Evolutionary conservation across 805 yeast species (phyloP).

Genomic region (Suhomyces tanzawaensis): DNA sequence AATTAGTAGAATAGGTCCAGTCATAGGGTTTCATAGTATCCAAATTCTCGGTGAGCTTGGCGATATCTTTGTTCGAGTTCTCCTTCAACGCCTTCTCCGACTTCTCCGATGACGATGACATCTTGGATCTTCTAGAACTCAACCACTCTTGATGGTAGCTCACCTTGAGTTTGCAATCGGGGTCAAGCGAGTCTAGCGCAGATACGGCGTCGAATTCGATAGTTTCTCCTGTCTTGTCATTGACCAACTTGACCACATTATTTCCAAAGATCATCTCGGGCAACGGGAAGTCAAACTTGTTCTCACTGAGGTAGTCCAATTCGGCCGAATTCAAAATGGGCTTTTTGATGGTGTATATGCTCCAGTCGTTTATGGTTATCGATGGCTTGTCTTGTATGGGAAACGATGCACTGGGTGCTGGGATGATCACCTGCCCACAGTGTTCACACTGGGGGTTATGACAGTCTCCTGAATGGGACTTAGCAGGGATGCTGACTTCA

Average conservation of each 20-base stretch:
- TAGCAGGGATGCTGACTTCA: constrained; percentile 44
- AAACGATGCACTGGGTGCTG: constrained; percentile 64
- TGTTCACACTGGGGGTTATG: constrained; percentile 51
- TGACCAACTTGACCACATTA: constrained; percentile 56
- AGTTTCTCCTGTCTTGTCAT: constrained; percentile 36
- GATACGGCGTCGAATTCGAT: constrained; percentile 74
- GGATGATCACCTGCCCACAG: constrained; percentile 76
- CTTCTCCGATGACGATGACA: constrained; percentile 18
- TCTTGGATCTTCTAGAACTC: constrained; percentile 30
- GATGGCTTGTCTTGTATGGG: constrained; percentile 68
- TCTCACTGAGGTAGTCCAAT: constrained; percentile 63
- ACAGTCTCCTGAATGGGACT: constrained; percentile 35
- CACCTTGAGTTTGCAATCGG: constrained; percentile 48
- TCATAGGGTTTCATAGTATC: constrained; percentile 81
- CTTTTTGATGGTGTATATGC: constrained; percentile 63
- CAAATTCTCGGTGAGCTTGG: constrained; percentile 42
- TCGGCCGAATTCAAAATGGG: constrained; percentile 78
- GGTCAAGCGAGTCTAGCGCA: constrained; percentile 49
- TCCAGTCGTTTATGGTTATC: constrained; percentile 73
- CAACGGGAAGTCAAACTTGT: constrained; percentile 67
- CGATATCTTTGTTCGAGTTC: constrained; percentile 25
- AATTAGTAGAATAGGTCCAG: constrained; percentile 91
- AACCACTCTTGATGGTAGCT: constrained; percentile 87
- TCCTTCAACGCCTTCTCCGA: constrained; percentile 27
- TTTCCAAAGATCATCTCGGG: constrained; percentile 99